Conservation (phyloP, 108 stramenopile genomes). For the Cyclotella choctawhatcheeana region DNA sequence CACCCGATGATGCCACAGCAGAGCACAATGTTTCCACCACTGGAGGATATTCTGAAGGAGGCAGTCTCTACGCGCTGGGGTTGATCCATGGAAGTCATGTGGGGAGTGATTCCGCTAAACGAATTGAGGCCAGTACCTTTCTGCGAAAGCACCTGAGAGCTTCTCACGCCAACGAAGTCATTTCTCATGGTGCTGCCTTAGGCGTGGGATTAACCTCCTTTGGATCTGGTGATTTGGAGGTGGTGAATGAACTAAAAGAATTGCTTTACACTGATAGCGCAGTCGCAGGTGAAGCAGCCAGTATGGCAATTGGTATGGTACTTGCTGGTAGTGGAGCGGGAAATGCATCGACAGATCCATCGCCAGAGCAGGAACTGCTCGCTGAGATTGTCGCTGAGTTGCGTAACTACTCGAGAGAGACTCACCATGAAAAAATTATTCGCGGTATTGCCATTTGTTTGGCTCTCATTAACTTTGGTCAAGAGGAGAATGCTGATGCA, state of each 20-base stretch:
- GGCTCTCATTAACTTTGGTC: constrained; percentile 94
- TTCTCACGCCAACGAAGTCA: constrained; percentile 92
- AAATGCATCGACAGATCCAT: constrained; percentile 59
- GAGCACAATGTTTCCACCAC: constrained; percentile 66
- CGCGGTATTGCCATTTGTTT: constrained; percentile 96
- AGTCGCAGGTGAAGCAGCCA: constrained; percentile 98
- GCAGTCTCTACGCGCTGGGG: constrained; percentile 96
- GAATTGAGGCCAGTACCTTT: constrained; percentile 79
- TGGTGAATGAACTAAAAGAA: constrained; percentile 93
- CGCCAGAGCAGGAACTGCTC: constrained; percentile 69
- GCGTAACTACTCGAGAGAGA: constrained; percentile 95
- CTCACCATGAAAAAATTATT: constrained; percentile 99
- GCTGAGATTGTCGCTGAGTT: constrained; percentile 87
- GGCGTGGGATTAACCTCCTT: constrained; percentile 98
- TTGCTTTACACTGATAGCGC: constrained; percentile 96
- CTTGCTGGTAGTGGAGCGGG: constrained; percentile 93
- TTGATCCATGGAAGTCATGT: constrained; percentile 94
- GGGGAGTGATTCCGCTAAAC: constrained; percentile 84
- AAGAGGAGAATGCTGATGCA: constrained; percentile 97
- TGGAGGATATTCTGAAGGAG: constrained; percentile 95
- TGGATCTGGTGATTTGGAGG: constrained; percentile 84
- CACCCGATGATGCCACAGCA: constrained; percentile 53
- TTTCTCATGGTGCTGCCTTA: constrained; percentile 98
- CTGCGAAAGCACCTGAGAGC: constrained; percentile 79
- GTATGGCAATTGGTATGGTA: constrained; percentile 97